Conservation (phyloP, 2,329 filamentous ascomycete species). For the Fusarium miscanthi region DNA sequence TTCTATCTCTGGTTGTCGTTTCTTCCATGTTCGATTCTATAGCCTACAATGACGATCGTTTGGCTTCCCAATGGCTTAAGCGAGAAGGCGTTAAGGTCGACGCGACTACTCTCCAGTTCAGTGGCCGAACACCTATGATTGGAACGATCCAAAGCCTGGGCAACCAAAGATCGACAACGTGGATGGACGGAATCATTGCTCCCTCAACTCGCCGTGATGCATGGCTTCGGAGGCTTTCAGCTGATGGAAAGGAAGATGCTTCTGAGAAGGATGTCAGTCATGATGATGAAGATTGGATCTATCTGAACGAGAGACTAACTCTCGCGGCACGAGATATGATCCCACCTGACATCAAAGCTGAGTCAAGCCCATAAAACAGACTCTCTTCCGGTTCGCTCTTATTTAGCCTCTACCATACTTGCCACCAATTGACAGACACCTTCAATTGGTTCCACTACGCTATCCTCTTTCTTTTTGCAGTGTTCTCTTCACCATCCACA, state of each 20-base stretch:
- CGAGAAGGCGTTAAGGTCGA: background rate
- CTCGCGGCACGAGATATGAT: background rate
- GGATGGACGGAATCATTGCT: background rate
- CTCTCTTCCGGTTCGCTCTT: accelerated
- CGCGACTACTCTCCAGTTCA: background rate
- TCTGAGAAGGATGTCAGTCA: background rate
- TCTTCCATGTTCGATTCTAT: background rate
- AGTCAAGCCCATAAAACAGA: background rate
- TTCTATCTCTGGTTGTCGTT: background rate
- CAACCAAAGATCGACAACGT: background rate
- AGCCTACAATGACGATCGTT: background rate
- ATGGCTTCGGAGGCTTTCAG: background rate
- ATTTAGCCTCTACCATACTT: accelerated
- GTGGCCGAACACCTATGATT: background rate
- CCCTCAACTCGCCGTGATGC: background rate
- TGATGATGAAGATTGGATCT: background rate
- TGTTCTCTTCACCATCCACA: accelerated
- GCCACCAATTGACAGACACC: background rate
- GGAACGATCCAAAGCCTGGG: background rate
- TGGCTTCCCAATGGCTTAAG: background rate
- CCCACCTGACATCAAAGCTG: background rate
- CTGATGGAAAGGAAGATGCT: background rate
- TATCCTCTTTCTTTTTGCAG: background rate
- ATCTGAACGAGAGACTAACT: background rate
- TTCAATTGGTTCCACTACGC: background rate